Evolutionary conservation across 805 yeast genomes (phyloP).

Genomic region (Ogataea paraovalis): DNA sequence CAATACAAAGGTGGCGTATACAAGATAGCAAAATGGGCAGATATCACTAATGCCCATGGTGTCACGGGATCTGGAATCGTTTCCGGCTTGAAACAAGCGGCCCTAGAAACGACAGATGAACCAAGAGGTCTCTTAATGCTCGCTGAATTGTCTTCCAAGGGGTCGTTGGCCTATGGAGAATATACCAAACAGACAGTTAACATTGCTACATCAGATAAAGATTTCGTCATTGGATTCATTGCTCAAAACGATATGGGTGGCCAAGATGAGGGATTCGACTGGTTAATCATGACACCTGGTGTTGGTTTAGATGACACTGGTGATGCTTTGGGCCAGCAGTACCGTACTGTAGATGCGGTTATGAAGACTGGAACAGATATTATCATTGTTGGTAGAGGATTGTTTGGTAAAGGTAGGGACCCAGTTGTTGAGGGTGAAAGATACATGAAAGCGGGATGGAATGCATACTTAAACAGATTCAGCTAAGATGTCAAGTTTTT

Average conservation of each 20-base stretch:
- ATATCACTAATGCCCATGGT: conserved; percentile 96
- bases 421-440: conserved; percentile 84
- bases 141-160: conserved; percentile 93
- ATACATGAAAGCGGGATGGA: conserved; percentile 93
- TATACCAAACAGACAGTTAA: conserved; percentile 86
- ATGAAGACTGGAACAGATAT: conserved; percentile 84
- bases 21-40: conserved; percentile 91
- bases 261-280: conserved; percentile 80
- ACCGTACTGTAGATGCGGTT: conserved; percentile 86
- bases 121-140: conserved; percentile 91
- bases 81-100: conserved; percentile 79
- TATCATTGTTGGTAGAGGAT: conserved; percentile 97
- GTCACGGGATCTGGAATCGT: conserved; percentile 95
- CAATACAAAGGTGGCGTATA: conserved; percentile 90
- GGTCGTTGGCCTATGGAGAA: conserved; percentile 88
- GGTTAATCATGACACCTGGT: conserved; percentile 98
- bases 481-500: neutral
- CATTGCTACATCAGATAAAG: conserved; percentile 76
- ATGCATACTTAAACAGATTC: conserved; percentile 59
- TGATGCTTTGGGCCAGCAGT: conserved; percentile 94
- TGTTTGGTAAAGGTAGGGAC: conserved; percentile 91
- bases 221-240: conserved; percentile 93
- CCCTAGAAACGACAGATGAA: conserved; percentile 62
- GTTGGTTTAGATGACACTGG: conserved; percentile 97
- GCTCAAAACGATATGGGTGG: conserved; percentile 90